phyloP scores from a whole-genome alignment of 1,284 basidiomycete species.

The Leccinum pallidistipes region DNA sequence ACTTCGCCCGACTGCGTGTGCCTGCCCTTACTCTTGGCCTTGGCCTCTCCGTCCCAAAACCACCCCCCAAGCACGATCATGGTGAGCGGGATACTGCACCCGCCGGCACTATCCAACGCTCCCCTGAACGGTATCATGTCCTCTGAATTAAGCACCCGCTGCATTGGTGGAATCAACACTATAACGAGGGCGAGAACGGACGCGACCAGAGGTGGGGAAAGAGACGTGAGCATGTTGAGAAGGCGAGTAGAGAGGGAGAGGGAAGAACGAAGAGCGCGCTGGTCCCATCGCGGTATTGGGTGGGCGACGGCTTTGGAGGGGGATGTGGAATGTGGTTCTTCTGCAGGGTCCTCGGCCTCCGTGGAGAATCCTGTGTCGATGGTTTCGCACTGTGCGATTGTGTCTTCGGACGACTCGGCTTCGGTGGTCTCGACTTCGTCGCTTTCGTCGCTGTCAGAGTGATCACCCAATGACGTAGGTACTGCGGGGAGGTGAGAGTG shows the following conservation, averaged over 20 bases:
- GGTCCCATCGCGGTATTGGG: constrained; percentile 9
- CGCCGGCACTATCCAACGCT: constrained; percentile 71
- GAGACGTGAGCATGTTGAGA: constrained; percentile 8
- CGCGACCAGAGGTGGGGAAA: constrained; percentile 66
- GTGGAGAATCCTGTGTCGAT: constrained; percentile 19
- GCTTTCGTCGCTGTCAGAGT: constrained; percentile 25
- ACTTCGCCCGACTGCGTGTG: background rate
- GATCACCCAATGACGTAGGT: constrained; percentile 25
- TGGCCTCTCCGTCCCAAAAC: constrained; percentile 55
- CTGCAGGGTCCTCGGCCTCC: constrained; percentile 12
- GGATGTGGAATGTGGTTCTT: background rate
- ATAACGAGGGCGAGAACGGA: constrained; percentile 80
- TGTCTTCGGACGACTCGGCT: constrained; percentile 24
- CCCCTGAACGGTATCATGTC: constrained; percentile 71
- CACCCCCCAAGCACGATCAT: constrained; percentile 92
- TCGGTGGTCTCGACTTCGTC: constrained; percentile 23
- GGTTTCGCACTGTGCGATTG: constrained; percentile 13
- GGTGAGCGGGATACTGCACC: constrained; percentile 87
- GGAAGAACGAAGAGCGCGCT: background rate
- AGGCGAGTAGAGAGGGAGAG: background rate
- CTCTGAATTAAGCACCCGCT: constrained; percentile 58
- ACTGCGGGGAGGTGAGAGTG: constrained; percentile 24
- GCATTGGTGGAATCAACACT: constrained; percentile 76
- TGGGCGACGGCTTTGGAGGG: background rate
- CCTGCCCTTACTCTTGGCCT: constrained; percentile 10